Percentiles rank a stretch among this genome's conserved stretches.
Conservation (phyloP, 2,329 filamentous ascomycete species). For the Tothia fuscella region DNA sequence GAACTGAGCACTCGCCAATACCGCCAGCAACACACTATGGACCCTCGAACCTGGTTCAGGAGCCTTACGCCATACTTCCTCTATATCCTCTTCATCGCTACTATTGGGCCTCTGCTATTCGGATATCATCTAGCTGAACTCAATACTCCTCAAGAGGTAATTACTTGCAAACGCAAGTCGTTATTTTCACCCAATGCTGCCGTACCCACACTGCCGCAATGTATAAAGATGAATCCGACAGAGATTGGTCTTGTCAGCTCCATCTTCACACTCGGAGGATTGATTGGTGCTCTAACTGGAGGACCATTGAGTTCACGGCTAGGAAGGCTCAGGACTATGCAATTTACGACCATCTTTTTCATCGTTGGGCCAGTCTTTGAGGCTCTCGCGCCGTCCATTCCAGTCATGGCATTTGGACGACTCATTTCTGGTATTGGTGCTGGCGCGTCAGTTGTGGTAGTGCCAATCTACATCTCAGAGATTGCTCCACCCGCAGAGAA, state of each 20-base stretch:
- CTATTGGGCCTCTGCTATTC: constrained; percentile 82
- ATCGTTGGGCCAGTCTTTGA: constrained; percentile 64
- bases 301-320: constrained; percentile 67
- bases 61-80: constrained; percentile 64
- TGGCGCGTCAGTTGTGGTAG: constrained; percentile 81
- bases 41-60: constrained; percentile 27
- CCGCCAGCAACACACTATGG: constrained; percentile 21
- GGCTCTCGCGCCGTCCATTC: constrained; percentile 55
- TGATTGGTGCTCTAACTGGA: constrained; percentile 68
- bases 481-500: constrained; percentile 58
- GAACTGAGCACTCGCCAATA: constrained; percentile 9
- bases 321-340: constrained; percentile 67
- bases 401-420: constrained; percentile 59
- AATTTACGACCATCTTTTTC: constrained; percentile 65
- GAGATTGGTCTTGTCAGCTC: constrained; percentile 81
- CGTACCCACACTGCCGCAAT: constrained; percentile 48
- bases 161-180: constrained; percentile 64
- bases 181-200: constrained; percentile 18
- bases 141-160: constrained; percentile 87
- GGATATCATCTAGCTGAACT: constrained; percentile 87
- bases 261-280: constrained; percentile 80
- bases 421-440: constrained; percentile 73
- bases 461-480: constrained; percentile 90
- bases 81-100: constrained; percentile 62
- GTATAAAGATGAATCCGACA: constrained; percentile 74